These are phyloP conservation scores for Vaccinium vitisidaea DNA, from an alignment of 148 eudicot species.

Conservation along the genomic window DNA sequence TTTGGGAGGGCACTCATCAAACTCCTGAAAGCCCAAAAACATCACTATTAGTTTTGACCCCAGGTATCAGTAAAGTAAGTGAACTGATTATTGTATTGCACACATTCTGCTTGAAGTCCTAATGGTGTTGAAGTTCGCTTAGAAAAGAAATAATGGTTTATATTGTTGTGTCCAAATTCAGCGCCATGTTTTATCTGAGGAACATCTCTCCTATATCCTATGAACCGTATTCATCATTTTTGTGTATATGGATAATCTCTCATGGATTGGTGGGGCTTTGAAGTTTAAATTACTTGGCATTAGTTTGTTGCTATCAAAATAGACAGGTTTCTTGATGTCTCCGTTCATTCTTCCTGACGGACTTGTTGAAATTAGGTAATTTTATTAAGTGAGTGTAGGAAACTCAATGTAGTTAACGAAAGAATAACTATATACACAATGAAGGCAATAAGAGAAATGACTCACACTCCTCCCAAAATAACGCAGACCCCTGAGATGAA, in stretches of 20 bases:
- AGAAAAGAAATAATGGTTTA: neutral
- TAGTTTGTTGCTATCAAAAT: too few relatives aligned
- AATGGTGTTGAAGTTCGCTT: neutral
- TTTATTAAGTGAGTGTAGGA: neutral
- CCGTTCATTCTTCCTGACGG: neutral
- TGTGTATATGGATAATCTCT: neutral
- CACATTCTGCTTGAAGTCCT: neutral
- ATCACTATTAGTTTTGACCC: neutral
- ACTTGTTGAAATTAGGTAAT: neutral
- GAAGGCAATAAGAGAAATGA: neutral
- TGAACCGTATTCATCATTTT: neutral
- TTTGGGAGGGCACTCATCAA: conserved; percentile 13
- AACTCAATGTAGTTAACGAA: neutral
- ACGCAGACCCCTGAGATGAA: conserved; percentile 29
- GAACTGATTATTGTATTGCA: neutral
- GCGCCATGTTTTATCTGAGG: neutral
- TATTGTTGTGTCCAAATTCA: neutral
- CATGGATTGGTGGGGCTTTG: neutral
- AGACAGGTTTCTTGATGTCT: neutral
- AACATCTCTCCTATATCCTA: neutral
- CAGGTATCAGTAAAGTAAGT: neutral
- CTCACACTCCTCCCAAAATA: conserved; percentile 45
- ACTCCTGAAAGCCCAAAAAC: conserved; percentile 20
- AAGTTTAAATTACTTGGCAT: neutral
- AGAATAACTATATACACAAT: neutral